Conservation (phyloP, 768 basidiomycete genomes). For the Tricholomella constricta region DNA sequence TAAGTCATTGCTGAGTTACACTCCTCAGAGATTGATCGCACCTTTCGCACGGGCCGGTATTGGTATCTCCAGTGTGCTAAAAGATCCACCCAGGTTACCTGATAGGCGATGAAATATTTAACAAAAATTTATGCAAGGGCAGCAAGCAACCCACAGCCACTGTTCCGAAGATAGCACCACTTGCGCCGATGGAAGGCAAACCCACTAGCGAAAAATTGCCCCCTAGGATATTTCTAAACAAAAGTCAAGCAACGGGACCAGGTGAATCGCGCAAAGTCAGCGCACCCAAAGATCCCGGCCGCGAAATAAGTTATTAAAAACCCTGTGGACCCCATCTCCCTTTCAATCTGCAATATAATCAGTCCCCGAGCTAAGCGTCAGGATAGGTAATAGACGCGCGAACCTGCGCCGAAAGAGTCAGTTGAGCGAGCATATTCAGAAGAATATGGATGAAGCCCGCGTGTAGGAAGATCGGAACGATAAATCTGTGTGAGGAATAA, state of each 20-base stretch:
- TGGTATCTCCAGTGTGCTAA: conserved; percentile 92
- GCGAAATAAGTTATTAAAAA: conserved; percentile 88
- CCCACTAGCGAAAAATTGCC: conserved; percentile 93
- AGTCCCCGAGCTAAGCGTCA: not conserved
- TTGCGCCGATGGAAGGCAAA: conserved; percentile 87
- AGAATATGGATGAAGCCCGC: conserved; percentile 94
- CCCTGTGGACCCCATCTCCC: conserved; percentile 86
- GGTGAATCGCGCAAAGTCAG: not conserved
- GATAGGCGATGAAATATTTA: not conserved
- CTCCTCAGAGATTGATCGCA: conserved; percentile 26
- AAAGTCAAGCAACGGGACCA: not conserved
- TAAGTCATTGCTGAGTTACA: not conserved
- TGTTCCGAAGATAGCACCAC: conserved; percentile 90
- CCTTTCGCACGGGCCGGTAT: conserved; percentile 79
- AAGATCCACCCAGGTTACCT: conserved; percentile 87
- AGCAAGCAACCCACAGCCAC: conserved; percentile 55
- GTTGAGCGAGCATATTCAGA: conserved; percentile 88
- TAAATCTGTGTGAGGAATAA: conserved; percentile 56
- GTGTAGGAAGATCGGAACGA: conserved; percentile 88
- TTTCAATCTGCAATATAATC: conserved; percentile 63
- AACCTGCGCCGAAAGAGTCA: conserved; percentile 78
- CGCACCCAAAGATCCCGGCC: conserved; percentile 89
- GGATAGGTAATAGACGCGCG: conserved; percentile 3
- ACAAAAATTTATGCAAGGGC: not conserved
- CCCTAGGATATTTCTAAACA: conserved; percentile 75